Percentiles rank a stretch among this genome's conserved stretches.
Conservation (phyloP, 805 yeast species). For the Clavispora asparagi region DNA sequence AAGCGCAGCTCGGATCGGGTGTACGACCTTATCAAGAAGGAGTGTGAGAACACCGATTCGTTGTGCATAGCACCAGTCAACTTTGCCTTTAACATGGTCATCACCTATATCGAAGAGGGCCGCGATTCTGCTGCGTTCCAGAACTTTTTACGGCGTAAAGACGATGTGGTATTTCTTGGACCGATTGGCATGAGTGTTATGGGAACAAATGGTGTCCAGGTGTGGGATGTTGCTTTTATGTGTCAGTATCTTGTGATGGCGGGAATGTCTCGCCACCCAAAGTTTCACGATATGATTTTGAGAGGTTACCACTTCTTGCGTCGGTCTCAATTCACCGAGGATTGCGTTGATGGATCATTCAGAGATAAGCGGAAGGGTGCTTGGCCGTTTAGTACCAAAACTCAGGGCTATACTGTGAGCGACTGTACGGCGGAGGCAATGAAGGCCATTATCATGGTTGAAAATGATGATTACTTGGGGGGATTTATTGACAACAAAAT, state of each 20-base stretch:
- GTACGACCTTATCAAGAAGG: constrained; percentile 66
- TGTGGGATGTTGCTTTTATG: constrained; percentile 93
- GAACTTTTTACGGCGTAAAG: constrained; percentile 52
- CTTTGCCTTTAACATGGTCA: constrained; percentile 77
- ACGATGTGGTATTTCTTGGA: constrained; percentile 78
- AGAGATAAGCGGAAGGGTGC: constrained; percentile 84
- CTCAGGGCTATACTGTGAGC: constrained; percentile 93
- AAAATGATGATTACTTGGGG: constrained; percentile 50
- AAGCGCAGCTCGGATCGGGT: constrained; percentile 46
- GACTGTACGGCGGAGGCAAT: constrained; percentile 97
- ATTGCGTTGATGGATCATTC: constrained; percentile 70
- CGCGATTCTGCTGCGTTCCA: constrained; percentile 54
- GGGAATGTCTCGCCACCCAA: constrained; percentile 67
- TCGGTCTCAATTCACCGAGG: constrained; percentile 78
- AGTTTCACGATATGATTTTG: constrained; percentile 59
- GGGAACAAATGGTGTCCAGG: constrained; percentile 98
- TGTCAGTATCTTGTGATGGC: constrained; percentile 78
- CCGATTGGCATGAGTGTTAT: constrained; percentile 87
- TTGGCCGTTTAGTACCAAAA: constrained; percentile 94
- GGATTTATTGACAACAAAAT: constrained; percentile 38
- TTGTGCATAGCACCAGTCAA: constrained; percentile 92
- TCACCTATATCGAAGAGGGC: constrained; percentile 68
- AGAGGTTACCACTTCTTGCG: constrained; percentile 67
- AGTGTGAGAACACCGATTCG: constrained; percentile 70
- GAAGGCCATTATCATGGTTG: constrained; percentile 91